Evolutionary conservation across 768 basidiomycete species (phyloP), one percentile per base, ranked within the genome.

Genomic region (Psilocybe sp.): DNA sequence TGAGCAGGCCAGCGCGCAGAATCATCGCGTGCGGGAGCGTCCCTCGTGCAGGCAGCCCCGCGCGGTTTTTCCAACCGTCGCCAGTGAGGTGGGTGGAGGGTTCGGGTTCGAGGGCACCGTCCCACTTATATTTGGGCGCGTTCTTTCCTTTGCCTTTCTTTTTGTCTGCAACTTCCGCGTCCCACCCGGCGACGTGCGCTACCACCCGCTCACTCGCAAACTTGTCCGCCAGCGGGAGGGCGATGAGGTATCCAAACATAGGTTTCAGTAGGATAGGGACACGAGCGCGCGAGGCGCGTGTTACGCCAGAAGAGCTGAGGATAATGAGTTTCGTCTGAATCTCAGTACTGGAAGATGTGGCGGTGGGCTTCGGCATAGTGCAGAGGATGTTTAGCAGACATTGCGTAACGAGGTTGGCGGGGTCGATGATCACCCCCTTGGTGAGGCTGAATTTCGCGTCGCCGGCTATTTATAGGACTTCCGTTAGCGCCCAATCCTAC

Each of bases 351-450:
- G 62, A 53, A n/a, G 31, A 35, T n/a, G n/a, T n/a, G 2, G 73
- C 59, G 0, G 61, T 49, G 1, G 68, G 56, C 5, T 58, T 38
- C 2, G 85, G 83, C 40, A 84, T 64, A 2, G 81, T 81, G 59
- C 73, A 69, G 36, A 88, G 66, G 31, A 74, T 64, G 61, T 83
- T 87, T 48, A 84, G 56, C 19, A 88, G 60, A 36, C 70, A 73
- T 50, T 73, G 72, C 0, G 85, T 82, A 58, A 80, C 80, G 51
- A 89, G 77, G 63, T 87, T 76, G 4, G 70, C 65, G 0, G 83
- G 81, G 4, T 63, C 62, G 38, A 82, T 60, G 12, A 77, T 55
- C 53, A 76, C 49, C 19, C 85, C 86, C 58, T 78, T 77, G 2
- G 66, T 57, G 5, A 78, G 51, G 39, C 56, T 47, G 64, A 86